phyloP scores from a whole-genome alignment of 2,329 filamentous ascomycete species.

The Arachnomyces sp. region DNA sequence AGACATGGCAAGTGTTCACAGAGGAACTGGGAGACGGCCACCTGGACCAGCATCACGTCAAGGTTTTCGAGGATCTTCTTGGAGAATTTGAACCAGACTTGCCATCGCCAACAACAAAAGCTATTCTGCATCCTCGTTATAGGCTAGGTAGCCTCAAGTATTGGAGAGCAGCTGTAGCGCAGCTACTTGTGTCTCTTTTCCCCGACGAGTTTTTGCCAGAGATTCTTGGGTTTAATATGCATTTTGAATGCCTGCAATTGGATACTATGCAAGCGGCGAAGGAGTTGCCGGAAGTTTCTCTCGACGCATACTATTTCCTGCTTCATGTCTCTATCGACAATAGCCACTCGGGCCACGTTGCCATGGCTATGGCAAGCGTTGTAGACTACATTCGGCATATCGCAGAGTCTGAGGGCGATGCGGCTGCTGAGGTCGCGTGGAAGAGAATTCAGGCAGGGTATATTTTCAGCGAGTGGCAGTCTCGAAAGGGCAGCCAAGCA shows the following conservation, averaged over 20 bases:
- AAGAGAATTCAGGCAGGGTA: slow-evolving; percentile 38
- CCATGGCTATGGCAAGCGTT: slow-evolving; percentile 37
- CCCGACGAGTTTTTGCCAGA: slow-evolving; percentile 44
- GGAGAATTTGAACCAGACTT: slow-evolving; percentile 22
- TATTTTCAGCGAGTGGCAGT: slow-evolving; percentile 25
- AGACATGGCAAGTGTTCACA: slow-evolving; percentile 42
- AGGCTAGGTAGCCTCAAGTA: slow-evolving; percentile 18
- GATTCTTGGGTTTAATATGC: slow-evolving; percentile 44
- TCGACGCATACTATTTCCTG: slow-evolving; percentile 43
- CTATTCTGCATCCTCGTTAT: slow-evolving; percentile 22
- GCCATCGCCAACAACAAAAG: slow-evolving; percentile 23
- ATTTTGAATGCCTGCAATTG: slow-evolving; percentile 38
- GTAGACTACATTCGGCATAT: slow-evolving; percentile 30
- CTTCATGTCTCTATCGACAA: slow-evolving; percentile 47
- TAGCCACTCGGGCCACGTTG: slow-evolving; percentile 40
- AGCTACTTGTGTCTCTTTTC: slow-evolving; percentile 42
- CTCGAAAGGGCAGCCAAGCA: slow-evolving; percentile 1
- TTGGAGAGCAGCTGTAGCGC: slow-evolving; percentile 40
- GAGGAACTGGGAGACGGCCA: slow-evolving; percentile 46
- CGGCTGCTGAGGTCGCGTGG: slow-evolving; percentile 29
- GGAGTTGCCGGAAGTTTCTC: slow-evolving; percentile 37
- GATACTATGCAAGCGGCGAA: slow-evolving; percentile 33
- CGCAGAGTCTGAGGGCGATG: slow-evolving; percentile 17
- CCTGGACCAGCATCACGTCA: slow-evolving; percentile 38
- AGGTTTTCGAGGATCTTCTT: slow-evolving; percentile 28